phyloP scores from a whole-genome alignment of 2,329 filamentous ascomycete genomes.

The Epichloe gansuensis region DNA sequence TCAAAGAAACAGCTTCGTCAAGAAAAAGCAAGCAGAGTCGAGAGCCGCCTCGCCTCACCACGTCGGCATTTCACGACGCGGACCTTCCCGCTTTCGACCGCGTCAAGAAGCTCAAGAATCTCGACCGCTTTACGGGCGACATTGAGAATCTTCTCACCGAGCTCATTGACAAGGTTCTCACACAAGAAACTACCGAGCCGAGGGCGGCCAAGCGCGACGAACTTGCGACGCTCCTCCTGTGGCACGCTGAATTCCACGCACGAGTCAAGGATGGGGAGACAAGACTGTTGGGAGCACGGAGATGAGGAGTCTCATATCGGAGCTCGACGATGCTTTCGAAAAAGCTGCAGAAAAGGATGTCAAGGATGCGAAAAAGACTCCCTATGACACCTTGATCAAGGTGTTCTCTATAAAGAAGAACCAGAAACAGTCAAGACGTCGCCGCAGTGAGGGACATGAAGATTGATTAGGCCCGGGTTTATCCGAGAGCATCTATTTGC shows the following conservation, averaged over 20 bases:
- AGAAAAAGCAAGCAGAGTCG: not conserved
- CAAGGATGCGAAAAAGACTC: not conserved
- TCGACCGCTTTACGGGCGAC: not conserved
- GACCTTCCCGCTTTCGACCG: not conserved
- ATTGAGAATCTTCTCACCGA: not conserved
- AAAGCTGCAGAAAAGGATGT: not conserved
- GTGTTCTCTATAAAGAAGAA: not conserved
- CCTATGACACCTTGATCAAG: slow-evolving; percentile 1
- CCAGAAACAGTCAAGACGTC: not conserved
- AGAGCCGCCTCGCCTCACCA: not conserved
- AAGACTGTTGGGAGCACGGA: not conserved
- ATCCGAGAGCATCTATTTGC: too few relatives aligned
- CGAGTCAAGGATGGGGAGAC: not conserved
- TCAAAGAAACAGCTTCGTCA: not conserved
- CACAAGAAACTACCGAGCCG: not conserved
- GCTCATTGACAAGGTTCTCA: not conserved
- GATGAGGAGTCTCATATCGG: not conserved
- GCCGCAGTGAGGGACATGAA: not conserved
- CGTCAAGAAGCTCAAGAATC: not conserved
- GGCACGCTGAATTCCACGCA: not conserved
- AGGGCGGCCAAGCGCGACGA: not conserved
- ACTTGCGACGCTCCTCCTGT: not conserved
- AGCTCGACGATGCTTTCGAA: not conserved
- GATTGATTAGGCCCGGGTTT: not conserved
- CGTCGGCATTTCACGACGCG: not conserved